Percentiles rank a stretch among this genome's conserved stretches.
phyloP scores from a whole-genome alignment of 257 asterid genomes.

The Lavandula angustifolia region DNA sequence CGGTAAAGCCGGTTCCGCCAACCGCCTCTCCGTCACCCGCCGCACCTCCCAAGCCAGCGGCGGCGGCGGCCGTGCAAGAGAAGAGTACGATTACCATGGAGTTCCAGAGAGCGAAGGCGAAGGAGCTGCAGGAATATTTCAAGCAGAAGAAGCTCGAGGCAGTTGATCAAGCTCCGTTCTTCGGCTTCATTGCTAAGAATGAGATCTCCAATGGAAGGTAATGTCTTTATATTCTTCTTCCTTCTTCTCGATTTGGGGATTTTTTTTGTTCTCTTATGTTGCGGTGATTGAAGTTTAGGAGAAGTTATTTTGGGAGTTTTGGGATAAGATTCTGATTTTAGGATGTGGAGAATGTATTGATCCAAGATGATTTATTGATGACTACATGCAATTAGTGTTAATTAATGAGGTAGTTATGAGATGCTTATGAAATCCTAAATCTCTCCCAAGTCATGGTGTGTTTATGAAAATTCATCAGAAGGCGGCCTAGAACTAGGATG shows the following conservation, averaged over 20 bases:
- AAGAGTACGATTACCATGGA: constrained; percentile 67
- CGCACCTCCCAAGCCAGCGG: constrained; percentile 31
- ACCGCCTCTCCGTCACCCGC: constrained; percentile 40
- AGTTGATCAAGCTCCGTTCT: constrained; percentile 87
- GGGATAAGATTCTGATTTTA: neutral
- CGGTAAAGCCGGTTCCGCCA: constrained; percentile 77
- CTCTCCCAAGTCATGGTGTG: too few species aligned
- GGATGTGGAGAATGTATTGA: neutral
- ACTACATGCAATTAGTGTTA: neutral
- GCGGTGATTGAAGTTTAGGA: constrained; percentile 41
- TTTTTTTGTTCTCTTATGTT: neutral
- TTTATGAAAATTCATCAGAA: neutral
- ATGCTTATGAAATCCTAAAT: neutral
- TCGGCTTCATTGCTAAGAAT: constrained; percentile 87
- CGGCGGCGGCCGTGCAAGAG: constrained; percentile 44
- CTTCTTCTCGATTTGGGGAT: neutral
- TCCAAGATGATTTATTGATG: neutral
- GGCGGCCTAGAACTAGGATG: neutral
- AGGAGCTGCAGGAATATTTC: constrained; percentile 89
- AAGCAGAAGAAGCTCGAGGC: constrained; percentile 87
- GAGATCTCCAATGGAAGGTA: constrained; percentile 97
- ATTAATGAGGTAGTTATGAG: neutral
- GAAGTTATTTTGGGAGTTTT: constrained; percentile 9
- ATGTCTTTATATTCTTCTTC: neutral
- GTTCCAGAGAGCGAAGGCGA: constrained; percentile 96